Conservation (phyloP, 345 rosid species). For the Eucalyptus pauciflora region DNA sequence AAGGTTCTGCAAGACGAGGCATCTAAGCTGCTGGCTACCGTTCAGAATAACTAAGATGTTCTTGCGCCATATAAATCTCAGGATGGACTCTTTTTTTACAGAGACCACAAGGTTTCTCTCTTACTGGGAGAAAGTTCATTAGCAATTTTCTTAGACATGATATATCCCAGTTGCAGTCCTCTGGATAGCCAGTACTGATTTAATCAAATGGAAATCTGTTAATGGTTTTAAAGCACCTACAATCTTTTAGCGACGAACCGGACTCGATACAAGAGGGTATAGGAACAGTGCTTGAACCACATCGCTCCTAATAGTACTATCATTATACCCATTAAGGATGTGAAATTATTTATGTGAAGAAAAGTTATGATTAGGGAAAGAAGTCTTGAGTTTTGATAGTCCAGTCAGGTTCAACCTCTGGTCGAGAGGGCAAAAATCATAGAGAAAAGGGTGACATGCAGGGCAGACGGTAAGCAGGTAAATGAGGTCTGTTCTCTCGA, state of each 20-base stretch:
- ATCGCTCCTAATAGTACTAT: not conserved
- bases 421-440: not conserved
- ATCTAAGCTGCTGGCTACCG: conserved; percentile 22
- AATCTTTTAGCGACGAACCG: not conserved
- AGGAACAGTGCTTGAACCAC: not conserved
- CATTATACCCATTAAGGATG: not conserved
- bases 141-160: not conserved
- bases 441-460: not conserved
- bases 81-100: not conserved
- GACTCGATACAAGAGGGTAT: not conserved
- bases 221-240: not conserved
- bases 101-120: not conserved
- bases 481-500: not conserved
- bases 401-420: not conserved
- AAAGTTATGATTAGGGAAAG: not conserved
- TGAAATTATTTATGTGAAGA: not conserved
- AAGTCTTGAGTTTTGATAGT: not conserved
- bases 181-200: not conserved
- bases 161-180: not conserved
- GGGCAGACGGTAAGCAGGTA: not conserved
- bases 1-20: conserved; percentile 54
- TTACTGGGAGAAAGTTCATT: not conserved
- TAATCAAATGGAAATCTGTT: not conserved
- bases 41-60: not conserved
- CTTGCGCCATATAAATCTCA: not conserved